phyloP scores from a whole-genome alignment of 176 grass and related monocot genomes.

The Avena sativa region DNA sequence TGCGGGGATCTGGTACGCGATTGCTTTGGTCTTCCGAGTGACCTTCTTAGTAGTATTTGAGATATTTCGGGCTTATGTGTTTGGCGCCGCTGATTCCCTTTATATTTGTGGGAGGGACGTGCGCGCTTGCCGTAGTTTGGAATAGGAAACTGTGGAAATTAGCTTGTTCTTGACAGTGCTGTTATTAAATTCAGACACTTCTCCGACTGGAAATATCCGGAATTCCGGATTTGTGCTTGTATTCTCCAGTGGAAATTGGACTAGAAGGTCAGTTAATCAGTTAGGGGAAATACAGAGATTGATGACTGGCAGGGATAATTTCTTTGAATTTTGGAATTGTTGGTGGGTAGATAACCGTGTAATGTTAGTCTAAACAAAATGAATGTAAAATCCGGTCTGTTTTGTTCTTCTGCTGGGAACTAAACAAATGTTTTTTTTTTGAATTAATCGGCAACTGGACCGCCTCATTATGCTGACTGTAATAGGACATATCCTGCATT shows the following conservation, averaged over 20 bases:
- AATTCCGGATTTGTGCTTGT: neutral
- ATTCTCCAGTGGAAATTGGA: neutral
- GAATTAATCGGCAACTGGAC: neutral
- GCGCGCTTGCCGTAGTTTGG: neutral
- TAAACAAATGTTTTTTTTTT: neutral
- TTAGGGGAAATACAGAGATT: neutral
- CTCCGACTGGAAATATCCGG: too few species aligned
- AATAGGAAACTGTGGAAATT: neutral
- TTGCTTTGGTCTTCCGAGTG: neutral
- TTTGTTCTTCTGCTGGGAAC: constrained; percentile 5
- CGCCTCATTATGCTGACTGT: neutral
- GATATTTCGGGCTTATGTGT: neutral
- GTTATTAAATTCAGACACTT: neutral
- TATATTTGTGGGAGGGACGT: neutral
- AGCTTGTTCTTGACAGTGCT: neutral
- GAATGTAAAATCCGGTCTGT: neutral
- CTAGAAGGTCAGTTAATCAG: neutral
- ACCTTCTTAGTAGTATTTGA: neutral
- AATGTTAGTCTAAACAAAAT: neutral
- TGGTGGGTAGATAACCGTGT: neutral
- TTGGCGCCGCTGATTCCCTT: neutral
- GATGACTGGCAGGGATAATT: neutral
- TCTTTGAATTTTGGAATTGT: neutral
- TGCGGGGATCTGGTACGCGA: neutral
- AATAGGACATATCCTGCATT: neutral